A percentile compares a stretch with the other conserved stretches of the same genome.
Evolutionary conservation across 208 protist genomes (phyloP).

Genomic region (Polymyxa betae): DNA sequence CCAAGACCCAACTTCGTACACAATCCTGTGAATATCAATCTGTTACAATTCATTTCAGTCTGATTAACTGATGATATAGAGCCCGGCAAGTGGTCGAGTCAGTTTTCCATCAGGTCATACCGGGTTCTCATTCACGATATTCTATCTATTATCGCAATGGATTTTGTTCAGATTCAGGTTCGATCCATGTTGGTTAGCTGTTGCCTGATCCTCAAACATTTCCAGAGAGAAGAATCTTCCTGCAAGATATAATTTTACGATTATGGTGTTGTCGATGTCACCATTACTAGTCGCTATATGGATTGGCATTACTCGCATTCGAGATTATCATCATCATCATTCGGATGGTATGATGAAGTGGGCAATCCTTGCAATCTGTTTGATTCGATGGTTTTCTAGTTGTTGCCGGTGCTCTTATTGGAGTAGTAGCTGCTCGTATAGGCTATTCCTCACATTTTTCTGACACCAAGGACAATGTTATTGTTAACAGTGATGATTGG

Average conservation of each 20-base stretch:
- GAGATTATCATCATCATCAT: constrained; percentile 31
- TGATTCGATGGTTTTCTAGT: no score
- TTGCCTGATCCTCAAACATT: no score
- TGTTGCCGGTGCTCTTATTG: neutral
- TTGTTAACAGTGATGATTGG: no score
- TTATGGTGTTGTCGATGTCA: neutral
- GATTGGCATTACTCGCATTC: neutral
- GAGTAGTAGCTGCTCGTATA: neutral
- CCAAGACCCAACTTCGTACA: neutral
- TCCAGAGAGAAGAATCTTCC: no score
- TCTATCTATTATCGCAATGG: neutral
- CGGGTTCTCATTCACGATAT: neutral
- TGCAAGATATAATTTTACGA: no score
- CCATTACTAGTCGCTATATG: neutral
- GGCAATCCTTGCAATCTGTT: no score
- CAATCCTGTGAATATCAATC: neutral
- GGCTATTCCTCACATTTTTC: neutral
- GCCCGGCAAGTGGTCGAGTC: neutral
- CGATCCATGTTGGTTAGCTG: neutral
- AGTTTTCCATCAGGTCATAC: constrained; percentile 5
- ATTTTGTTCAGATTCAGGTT: neutral
- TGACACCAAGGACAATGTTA: neutral
- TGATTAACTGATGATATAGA: neutral
- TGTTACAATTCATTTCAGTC: neutral
- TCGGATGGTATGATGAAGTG: no score